Base-by-base conservation (phyloP, 2,329 filamentous ascomycete species). In the Paraphaeosphaeria sporulosa region DNA sequence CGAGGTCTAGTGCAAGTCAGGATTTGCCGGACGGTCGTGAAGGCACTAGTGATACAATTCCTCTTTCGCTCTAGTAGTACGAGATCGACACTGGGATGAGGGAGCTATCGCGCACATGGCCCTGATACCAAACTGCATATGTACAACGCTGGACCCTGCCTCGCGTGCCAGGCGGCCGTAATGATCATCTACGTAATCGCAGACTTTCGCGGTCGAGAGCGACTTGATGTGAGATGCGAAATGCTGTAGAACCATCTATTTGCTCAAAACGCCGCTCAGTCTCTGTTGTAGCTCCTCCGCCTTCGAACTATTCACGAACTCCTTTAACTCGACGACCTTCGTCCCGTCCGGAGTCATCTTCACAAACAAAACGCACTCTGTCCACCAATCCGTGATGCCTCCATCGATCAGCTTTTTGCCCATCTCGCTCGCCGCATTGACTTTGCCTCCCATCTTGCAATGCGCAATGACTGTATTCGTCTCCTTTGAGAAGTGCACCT, bases 291-390 rank as follows among this genome's bases (percentile, higher is more conserved):
- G 65, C 67, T 74, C 69, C 57, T 69, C 69, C 49, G 73, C 73
- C 62, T 73, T 76, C 25, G 62, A 68, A 47, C 78, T 80, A 60
- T 83, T 76, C 54, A 82, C 78, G 67, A 82, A 82, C 72, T 83
- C 72, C 50, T 62, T 66, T 48, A 74, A 57, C 47, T 69, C 69
- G 21, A 66, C 60, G 19, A 76, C 64, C 43, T 61, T 64, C 58
- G 55, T 65, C 1, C 70, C 71, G n/a, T 65, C 64, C 43, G 46
- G 54, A 50, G 63, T 71, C 64, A 71, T 55, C 58, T 61, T 64
- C 4, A 72, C 65, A 32, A 72, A 67, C 10, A 72, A 46, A 27
- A 74, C 67, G 49, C 64, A 65, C 51, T 74, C 66, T 10, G 63
- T 73, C 69, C 68, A 71, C 69, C 68, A 74, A 44, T 71, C 63